A percentile compares a stretch with the other conserved stretches of the same genome.
Evolutionary conservation across 768 basidiomycete genomes (phyloP).

Genomic region (Suillus clintonianus): DNA sequence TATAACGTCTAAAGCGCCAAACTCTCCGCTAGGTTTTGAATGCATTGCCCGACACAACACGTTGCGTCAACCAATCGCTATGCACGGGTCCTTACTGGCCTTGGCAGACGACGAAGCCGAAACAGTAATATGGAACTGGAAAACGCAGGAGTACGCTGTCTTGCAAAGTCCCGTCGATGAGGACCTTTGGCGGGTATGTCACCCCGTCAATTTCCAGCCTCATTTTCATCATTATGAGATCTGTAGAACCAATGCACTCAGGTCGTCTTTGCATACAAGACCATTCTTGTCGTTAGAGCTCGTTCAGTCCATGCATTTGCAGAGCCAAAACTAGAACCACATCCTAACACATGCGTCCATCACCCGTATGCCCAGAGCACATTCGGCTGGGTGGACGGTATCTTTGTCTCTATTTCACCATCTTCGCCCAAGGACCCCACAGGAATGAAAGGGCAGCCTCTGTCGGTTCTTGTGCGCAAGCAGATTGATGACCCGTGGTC

Average conservation of each 20-base stretch:
- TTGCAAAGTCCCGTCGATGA: slow-evolving; percentile 40
- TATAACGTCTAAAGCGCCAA: slow-evolving; percentile 11
- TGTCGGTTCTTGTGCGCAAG: slow-evolving; percentile 54
- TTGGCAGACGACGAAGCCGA: slow-evolving; percentile 53
- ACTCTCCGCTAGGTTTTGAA: slow-evolving; percentile 26
- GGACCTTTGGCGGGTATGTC: slow-evolving; percentile 32
- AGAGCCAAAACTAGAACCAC: slow-evolving; percentile 40
- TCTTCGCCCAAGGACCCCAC: not conserved
- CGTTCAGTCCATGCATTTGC: slow-evolving; percentile 60
- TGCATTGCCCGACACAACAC: slow-evolving; percentile 39
- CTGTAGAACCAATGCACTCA: slow-evolving; percentile 53
- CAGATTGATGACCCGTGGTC: slow-evolving; percentile 67
- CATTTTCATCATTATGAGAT: slow-evolving; percentile 6
- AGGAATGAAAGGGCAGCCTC: not conserved
- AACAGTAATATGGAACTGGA: slow-evolving; percentile 61
- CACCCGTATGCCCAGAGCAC: slow-evolving; percentile 45
- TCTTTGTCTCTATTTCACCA: slow-evolving; percentile 38
- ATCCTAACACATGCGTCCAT: slow-evolving; percentile 25
- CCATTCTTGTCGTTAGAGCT: slow-evolving; percentile 59
- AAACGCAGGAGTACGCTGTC: slow-evolving; percentile 44
- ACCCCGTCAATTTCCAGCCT: not conserved
- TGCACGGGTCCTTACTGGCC: slow-evolving; percentile 54
- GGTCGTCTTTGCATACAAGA: slow-evolving; percentile 47
- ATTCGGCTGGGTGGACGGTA: slow-evolving; percentile 71
- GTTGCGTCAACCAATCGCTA: slow-evolving; percentile 45